Evolutionary conservation across 305 asterid species (phyloP), one percentile per base, ranked within the genome.

Genomic region (Rubia peregrina): DNA sequence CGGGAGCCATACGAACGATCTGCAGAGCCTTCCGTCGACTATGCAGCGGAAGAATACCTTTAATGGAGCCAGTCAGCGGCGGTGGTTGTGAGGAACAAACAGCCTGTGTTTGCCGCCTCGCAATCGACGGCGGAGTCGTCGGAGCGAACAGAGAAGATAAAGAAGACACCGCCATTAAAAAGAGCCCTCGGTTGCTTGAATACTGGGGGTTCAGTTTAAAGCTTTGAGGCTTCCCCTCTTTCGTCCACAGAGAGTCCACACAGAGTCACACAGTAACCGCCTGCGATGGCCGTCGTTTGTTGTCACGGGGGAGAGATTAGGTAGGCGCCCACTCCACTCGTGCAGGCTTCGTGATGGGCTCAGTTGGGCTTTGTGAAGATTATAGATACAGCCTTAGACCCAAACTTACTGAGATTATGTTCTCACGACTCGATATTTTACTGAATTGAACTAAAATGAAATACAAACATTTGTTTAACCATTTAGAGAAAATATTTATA

Each of bases 1-100:
- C 95, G 12, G 98, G 98, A 74, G 98, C 98, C 97, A 90, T 87
- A 70, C 94, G 80, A 33, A 92, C 97, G 42, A 88, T 73, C 73
- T 72, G 84, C 6, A 74, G 74, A 24, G 72, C 44, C 40, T 61
- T 44, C 51, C 71, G 67, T 17, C 41, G 59, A 22, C 44, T 19
- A 19, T 41, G 77, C 22, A 75, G 80, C 59, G 72, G 42, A 10
- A 70, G 71, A 57, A 56, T 40, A 14, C 56, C 67, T 33, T 6
- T 53, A 43, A 69, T 66, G 42, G 12, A 1, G 36, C 75, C 62
- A 42, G 61, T 48, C 73, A 46, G 77, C 70, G 74, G 13, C 30
- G 67, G 77, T 51, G 77, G 78, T 69, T 74, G 76, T 66, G 71
- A 9, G 24, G 51, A 74, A 71, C 78, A 55, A 8, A 19, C 68